Evolutionary conservation across 192 early-diverging fungal species (phyloP).

Genomic region (Gonapodya prolifera): DNA sequence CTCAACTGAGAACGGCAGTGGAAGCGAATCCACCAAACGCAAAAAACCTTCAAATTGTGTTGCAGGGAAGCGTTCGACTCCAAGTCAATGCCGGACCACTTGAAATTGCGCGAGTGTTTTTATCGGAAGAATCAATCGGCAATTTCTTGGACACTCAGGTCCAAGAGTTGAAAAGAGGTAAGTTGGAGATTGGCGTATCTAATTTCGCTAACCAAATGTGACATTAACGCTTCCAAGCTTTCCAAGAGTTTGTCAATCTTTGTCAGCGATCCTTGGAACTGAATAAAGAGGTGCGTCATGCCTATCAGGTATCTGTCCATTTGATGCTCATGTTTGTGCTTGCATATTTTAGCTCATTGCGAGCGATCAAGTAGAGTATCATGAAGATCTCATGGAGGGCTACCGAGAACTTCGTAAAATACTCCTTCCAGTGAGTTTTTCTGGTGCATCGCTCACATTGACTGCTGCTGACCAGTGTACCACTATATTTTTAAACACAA

Average conservation of each 20-base stretch:
- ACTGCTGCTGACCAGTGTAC: background rate
- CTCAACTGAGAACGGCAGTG: background rate
- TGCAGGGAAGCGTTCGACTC: conserved; percentile 8
- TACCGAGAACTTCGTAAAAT: background rate
- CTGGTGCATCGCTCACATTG: background rate
- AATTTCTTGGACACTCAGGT: background rate
- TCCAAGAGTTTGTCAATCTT: conserved; percentile 7
- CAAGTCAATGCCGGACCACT: conserved; percentile 9
- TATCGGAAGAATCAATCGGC: background rate
- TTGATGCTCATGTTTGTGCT: too few relatives aligned
- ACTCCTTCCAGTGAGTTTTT: background rate
- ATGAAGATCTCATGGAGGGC: conserved; percentile 9
- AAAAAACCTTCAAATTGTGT: conserved; percentile 6
- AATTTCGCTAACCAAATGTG: background rate
- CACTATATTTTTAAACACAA: too few relatives aligned
- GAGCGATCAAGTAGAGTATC: conserved; percentile 9
- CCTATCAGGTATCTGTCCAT: too few relatives aligned
- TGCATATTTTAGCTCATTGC: background rate
- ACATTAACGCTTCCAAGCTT: background rate
- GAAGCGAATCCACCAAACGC: background rate
- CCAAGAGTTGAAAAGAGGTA: background rate
- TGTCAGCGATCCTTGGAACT: conserved; percentile 6
- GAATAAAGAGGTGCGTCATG: conserved; percentile 6
- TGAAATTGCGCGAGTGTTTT: conserved; percentile 4
- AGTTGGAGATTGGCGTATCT: background rate